Conservation (phyloP, 2,329 filamentous ascomycete species). For the Zalaria obscura region DNA sequence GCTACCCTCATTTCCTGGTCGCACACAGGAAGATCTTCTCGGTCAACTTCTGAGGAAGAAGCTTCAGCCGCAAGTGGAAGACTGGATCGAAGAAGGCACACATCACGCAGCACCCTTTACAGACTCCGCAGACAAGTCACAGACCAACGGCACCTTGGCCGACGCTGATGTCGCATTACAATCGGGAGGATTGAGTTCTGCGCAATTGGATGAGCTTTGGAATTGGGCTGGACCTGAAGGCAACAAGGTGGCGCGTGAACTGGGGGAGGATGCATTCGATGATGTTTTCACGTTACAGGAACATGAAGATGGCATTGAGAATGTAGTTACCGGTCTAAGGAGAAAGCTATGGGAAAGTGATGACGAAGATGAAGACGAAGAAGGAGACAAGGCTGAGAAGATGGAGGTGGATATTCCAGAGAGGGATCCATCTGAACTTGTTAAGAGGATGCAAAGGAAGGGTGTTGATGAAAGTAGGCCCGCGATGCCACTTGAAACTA, state of each 20-base stretch:
- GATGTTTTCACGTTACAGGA: slow-evolving; percentile 63
- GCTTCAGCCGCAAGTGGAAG: slow-evolving; percentile 62
- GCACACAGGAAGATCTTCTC: slow-evolving; percentile 43
- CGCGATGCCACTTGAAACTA: slow-evolving; percentile 15
- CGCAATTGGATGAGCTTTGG: slow-evolving; percentile 47
- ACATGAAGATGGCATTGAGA: slow-evolving; percentile 48
- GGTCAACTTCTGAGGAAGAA: slow-evolving; percentile 71
- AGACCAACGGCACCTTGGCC: slow-evolving; percentile 4
- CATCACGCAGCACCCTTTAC: slow-evolving; percentile 1
- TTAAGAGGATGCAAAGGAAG: slow-evolving; percentile 8
- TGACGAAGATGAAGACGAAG: slow-evolving; percentile 27
- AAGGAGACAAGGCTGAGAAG: slow-evolving; percentile 31
- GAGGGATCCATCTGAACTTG: slow-evolving; percentile 20
- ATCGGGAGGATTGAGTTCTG: slow-evolving; percentile 21
- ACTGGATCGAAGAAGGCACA: slow-evolving; percentile 45
- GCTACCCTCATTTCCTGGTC: slow-evolving; percentile 52
- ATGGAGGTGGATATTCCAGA: slow-evolving; percentile 34
- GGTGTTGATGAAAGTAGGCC: slow-evolving; percentile 12
- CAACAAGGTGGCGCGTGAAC: slow-evolving; percentile 28
- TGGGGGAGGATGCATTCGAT: slow-evolving; percentile 31
- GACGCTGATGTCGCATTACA: background rate
- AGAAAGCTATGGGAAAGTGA: slow-evolving; percentile 25
- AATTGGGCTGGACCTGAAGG: slow-evolving; percentile 36
- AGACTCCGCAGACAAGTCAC: slow-evolving; percentile 7
- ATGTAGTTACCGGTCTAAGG: slow-evolving; percentile 57